Evolutionary conservation across 106 monocot genomes (phyloP).

Genomic region (Dioscorea zingiberensis): DNA sequence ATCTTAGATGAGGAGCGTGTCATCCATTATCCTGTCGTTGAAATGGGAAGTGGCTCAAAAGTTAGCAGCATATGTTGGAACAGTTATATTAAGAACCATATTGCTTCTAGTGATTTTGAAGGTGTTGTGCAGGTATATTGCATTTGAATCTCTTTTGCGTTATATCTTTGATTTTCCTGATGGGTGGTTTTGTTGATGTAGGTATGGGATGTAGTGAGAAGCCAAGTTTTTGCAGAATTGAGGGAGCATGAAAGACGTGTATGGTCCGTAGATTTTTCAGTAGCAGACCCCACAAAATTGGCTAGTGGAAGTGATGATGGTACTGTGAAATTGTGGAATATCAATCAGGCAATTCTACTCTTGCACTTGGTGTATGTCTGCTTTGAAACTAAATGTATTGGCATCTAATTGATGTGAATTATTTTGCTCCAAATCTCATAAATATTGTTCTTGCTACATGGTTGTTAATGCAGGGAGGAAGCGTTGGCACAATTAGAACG

Average conservation of each 20-base stretch:
- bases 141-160: neutral
- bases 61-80: slow-evolving; percentile 94
- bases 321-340: slow-evolving; percentile 45
- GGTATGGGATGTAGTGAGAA: slow-evolving; percentile 88
- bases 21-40: slow-evolving; percentile 92
- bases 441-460: neutral
- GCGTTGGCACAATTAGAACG: slow-evolving; percentile 78
- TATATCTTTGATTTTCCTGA: neutral
- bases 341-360: slow-evolving; percentile 54
- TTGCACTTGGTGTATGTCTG: slow-evolving; percentile 38
- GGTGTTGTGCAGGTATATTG: slow-evolving; percentile 79
- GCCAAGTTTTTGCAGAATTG: slow-evolving; percentile 52
- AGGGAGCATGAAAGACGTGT: slow-evolving; percentile 63
- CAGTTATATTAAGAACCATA: slow-evolving; percentile 87
- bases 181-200: slow-evolving; percentile 8
- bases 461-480: slow-evolving; percentile 52
- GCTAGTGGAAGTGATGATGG: slow-evolving; percentile 48
- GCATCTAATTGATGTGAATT: neutral
- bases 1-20: slow-evolving; percentile 70
- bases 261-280: slow-evolving; percentile 38
- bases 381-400: slow-evolving; percentile 19
- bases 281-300: slow-evolving; percentile 32
- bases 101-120: slow-evolving; percentile 98
- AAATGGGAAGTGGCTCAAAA: slow-evolving; percentile 69
- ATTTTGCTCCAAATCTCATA: neutral